A percentile compares a stretch with the other conserved stretches of the same genome.
Evolutionary conservation across 1,139 yeast genomes (phyloP).

Genomic region (Blastobotrys illinoisensis): DNA sequence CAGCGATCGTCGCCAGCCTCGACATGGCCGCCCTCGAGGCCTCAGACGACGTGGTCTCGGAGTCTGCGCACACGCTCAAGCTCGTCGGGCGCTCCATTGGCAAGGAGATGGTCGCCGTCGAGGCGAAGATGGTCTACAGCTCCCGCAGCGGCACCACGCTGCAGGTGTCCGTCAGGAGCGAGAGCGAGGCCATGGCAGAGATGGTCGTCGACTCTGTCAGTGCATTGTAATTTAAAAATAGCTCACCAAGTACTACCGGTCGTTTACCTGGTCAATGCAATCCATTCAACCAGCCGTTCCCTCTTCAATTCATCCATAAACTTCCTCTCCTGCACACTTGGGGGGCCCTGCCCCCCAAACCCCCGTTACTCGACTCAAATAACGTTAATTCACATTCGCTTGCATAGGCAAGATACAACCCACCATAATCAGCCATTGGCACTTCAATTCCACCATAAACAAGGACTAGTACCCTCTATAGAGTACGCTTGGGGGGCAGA

Average conservation of each 20-base stretch:
- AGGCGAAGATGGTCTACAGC: slow-evolving; percentile 65
- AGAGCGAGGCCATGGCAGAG: slow-evolving; percentile 37
- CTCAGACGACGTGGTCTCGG: slow-evolving; percentile 57
- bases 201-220: slow-evolving; percentile 30
- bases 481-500: too few species aligned
- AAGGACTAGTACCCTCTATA: too few species aligned
- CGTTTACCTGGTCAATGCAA: too few species aligned
- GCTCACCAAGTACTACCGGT: neutral
- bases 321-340: too few species aligned
- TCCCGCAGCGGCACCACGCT: slow-evolving; percentile 72
- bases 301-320: too few species aligned
- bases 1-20: slow-evolving; percentile 38
- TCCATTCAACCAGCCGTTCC: neutral
- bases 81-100: slow-evolving; percentile 75
- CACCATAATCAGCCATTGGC: too few species aligned
- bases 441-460: too few species aligned
- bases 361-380: too few species aligned
- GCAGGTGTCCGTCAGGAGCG: slow-evolving; percentile 68
- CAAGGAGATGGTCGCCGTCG: slow-evolving; percentile 65
- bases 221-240: neutral
- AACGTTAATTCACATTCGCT: too few species aligned
- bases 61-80: slow-evolving; percentile 66
- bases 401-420: too few species aligned
- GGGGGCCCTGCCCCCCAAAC: too few species aligned
- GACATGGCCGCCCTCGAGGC: slow-evolving; percentile 77